phyloP scores from a whole-genome alignment of 257 asterid genomes.

The Nicotiana benthamiana region DNA sequence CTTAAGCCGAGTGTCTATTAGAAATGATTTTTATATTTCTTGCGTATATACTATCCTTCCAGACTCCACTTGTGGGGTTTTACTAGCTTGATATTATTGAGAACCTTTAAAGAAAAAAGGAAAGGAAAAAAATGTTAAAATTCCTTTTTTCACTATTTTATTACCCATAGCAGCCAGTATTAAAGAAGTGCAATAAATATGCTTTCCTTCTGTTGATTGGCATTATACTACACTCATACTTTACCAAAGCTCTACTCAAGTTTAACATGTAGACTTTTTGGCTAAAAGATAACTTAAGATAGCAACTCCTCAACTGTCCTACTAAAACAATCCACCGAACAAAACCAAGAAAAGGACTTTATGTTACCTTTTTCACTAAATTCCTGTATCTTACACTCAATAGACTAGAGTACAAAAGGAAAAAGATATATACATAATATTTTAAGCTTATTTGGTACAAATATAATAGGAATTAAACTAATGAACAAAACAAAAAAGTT shows the following conservation, averaged over 20 bases:
- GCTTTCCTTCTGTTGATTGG: slow-evolving; percentile 23
- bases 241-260: slow-evolving; percentile 34
- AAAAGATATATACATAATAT: neutral
- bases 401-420: neutral
- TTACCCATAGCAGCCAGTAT: neutral
- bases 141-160: neutral
- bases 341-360: slow-evolving; percentile 24
- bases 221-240: slow-evolving; percentile 11
- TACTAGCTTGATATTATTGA: no score
- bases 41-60: no score
- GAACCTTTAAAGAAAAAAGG: neutral
- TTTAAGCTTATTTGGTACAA: slow-evolving; percentile 9
- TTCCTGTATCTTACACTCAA: neutral
- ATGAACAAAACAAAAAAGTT: slow-evolving; percentile 10
- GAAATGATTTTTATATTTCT: no score
- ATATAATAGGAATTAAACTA: slow-evolving; percentile 18
- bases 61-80: no score
- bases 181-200: neutral
- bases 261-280: slow-evolving; percentile 20
- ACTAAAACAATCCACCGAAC: slow-evolving; percentile 7
- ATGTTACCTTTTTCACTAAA: neutral
- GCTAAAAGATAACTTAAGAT: slow-evolving; percentile 22
- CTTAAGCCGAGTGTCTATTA: no score
- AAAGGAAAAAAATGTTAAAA: neutral
- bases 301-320: slow-evolving; percentile 27